phyloP scores from a whole-genome alignment of 345 rosid species.

The Physaria fendleri region DNA sequence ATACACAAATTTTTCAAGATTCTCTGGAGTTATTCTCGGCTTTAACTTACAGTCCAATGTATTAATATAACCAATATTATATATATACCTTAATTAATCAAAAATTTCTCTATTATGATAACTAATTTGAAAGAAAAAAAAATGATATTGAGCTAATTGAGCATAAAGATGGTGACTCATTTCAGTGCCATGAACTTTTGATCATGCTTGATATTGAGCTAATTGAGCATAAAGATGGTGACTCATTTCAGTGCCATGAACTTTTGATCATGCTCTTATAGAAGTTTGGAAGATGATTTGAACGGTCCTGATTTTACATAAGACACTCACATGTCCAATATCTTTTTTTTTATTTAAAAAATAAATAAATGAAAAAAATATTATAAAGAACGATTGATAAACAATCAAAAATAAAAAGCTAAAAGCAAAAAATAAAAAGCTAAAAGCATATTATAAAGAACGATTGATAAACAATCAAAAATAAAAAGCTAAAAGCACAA shows the following conservation, averaged over 20 bases:
- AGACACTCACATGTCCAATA: constrained; percentile 35
- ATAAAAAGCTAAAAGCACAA: too few species aligned
- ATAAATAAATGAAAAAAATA: too few species aligned
- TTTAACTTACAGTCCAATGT: neutral
- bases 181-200: constrained; percentile 11
- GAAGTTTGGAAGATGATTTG: constrained; percentile 29
- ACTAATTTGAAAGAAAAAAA: neutral
- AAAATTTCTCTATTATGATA: neutral
- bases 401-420: too few species aligned
- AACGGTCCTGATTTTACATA: constrained; percentile 47
- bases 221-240: constrained; percentile 37
- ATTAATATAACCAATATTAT: neutral
- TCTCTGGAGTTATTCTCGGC: constrained; percentile 22
- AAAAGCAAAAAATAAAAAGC: too few species aligned
- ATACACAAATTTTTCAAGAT: constrained; percentile 9
- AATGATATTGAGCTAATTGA: constrained; percentile 19
- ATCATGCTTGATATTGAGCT: constrained; percentile 25
- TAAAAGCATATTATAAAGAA: too few species aligned
- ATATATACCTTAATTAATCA: neutral
- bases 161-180: constrained; percentile 31
- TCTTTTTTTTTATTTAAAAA: too few species aligned
- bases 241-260: constrained; percentile 16
- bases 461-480: too few species aligned
- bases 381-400: too few species aligned
- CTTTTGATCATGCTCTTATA: constrained; percentile 36